Base-by-base conservation (phyloP, 2,329 filamentous ascomycete genomes). In the Calonectria naviculata region DNA sequence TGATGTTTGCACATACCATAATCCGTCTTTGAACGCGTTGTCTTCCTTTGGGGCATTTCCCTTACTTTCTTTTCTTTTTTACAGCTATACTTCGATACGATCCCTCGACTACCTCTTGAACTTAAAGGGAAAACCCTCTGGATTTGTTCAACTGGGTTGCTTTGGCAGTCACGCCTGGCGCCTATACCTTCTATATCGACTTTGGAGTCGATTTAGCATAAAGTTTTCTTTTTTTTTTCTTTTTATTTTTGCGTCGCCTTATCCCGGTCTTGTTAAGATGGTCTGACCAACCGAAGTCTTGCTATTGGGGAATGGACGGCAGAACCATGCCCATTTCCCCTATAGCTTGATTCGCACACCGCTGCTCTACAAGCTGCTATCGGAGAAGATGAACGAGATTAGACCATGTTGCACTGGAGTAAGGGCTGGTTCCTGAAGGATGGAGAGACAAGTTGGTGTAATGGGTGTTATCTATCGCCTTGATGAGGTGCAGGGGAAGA, bases 61-160 rank as follows among this genome's bases (percentile, higher is more conserved):
- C 52, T 38, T 58, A 34, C 24, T 58, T 54, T 21, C 38, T 56
- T 56, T 38, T 58, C 19, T 64, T 42, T 62, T 65, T 42, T 13
- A 56, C 29, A 36, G 21, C 68, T 70, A 49, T 42, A 56, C 49
- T 73, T 71, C 52, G 34, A 64, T 21, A 64, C 72, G 61, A 69
- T 74, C 71, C 68, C 60, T 74, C 56, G 21, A 54, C 38, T 42
- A 52, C 54, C 65, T 64, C 31, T 71, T 68, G 38, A 68, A 58
- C 49, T 60, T 67, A 47, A 58, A 49, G 62, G 63, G 67, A 54
- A 67, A 28, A 29, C 56, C 58, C 42, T 60, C 49, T 64, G 68
- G 49, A 64, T 71, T 58, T 71, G 34, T 58, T 67, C 56, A 36
- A 60, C 34, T 36, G 47, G 34, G 34, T 24, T 46, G 36, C 26